Conservation (phyloP, 129 eudicot genomes). For the Chrysanthemum makinoi region DNA sequence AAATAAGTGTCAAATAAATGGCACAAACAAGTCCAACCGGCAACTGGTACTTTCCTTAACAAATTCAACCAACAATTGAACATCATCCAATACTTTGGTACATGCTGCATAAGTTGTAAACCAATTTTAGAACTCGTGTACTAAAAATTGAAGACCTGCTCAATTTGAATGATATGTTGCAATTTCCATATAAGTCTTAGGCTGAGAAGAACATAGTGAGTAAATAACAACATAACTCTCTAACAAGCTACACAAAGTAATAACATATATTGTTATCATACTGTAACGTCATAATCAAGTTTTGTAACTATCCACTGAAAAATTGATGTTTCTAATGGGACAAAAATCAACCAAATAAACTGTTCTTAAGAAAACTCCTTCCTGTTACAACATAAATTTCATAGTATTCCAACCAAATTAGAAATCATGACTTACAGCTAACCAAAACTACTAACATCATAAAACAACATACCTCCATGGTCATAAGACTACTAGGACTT, state of each 20-base stretch:
- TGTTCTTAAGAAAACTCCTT: too few relatives aligned
- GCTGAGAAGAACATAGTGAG: neutral
- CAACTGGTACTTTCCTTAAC: slow-evolving; percentile 11
- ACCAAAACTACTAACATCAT: too few relatives aligned
- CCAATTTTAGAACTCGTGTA: neutral
- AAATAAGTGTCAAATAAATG: neutral
- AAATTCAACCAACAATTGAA: slow-evolving; percentile 19
- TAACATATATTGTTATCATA: too few relatives aligned
- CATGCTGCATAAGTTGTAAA: slow-evolving; percentile 3
- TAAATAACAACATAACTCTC: neutral
- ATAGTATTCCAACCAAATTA: too few relatives aligned
- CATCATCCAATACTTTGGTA: neutral
- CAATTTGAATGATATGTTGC: slow-evolving; percentile 4
- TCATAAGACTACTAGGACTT: too few relatives aligned
- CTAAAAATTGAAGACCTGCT: neutral
- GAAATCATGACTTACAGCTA: too few relatives aligned
- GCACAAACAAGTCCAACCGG: neutral
- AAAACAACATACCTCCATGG: too few relatives aligned
- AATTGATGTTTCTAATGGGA: too few relatives aligned
- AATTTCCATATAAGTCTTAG: neutral
- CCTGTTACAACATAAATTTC: too few relatives aligned
- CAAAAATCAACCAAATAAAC: too few relatives aligned
- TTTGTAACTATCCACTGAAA: too few relatives aligned
- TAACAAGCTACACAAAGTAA: neutral
- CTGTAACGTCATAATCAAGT: too few relatives aligned